phyloP scores from a whole-genome alignment of 2,329 filamentous ascomycete genomes.

The Epicoccum nigrum region DNA sequence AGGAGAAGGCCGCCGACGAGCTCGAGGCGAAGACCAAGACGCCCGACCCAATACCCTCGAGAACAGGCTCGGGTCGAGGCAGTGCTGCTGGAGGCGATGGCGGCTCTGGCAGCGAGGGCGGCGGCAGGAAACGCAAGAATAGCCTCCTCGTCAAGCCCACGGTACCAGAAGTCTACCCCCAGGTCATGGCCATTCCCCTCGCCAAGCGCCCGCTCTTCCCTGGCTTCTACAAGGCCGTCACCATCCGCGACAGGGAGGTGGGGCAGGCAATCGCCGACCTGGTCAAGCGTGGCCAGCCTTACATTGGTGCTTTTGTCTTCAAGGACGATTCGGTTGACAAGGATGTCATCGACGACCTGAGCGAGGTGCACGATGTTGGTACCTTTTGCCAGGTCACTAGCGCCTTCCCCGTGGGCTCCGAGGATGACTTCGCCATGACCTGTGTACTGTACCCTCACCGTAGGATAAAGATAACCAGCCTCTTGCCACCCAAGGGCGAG shows the following conservation, averaged over 20 bases:
- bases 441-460: conserved; percentile 96
- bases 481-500: conserved; percentile 70
- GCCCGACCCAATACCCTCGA: conserved; percentile 58
- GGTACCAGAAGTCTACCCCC: conserved; percentile 93
- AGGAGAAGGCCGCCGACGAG: conserved; percentile 49
- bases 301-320: conserved; percentile 94
- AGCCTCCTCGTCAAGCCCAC: conserved; percentile 83
- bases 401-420: conserved; percentile 81
- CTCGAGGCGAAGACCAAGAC: conserved; percentile 54
- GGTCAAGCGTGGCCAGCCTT: conserved; percentile 95
- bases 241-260: conserved; percentile 90
- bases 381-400: conserved; percentile 98
- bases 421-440: conserved; percentile 83
- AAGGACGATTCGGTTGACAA: conserved; percentile 95
- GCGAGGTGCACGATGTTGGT: conserved; percentile 93
- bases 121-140: conserved; percentile 74
- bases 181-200: conserved; percentile 97
- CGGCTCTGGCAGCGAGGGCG: conserved; percentile 58
- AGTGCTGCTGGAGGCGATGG: conserved; percentile 62
- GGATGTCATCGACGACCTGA: conserved; percentile 86
- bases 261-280: conserved; percentile 92
- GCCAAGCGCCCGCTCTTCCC: conserved; percentile 92
- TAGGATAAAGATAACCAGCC: conserved; percentile 84
- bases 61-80: conserved; percentile 62
- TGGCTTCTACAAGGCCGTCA: conserved; percentile 98